Percentiles rank a stretch among this genome's conserved stretches.
These are phyloP conservation scores for Radiomyces spectabilis DNA, from an alignment of 192 early-diverging fungal species.

Conservation along the genomic window DNA sequence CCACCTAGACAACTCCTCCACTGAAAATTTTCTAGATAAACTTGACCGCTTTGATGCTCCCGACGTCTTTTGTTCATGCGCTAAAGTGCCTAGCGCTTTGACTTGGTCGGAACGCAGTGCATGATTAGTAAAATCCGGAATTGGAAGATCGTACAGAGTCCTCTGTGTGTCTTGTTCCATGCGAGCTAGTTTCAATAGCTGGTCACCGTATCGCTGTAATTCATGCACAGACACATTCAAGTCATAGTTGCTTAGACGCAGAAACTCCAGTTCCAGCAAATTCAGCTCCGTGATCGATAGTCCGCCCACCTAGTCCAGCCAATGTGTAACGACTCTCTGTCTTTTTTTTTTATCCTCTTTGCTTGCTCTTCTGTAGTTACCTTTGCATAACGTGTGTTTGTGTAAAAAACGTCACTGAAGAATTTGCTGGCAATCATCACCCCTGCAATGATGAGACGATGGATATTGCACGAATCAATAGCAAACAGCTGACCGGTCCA, in stretches of 20 bases:
- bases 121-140: no score
- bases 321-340: no score
- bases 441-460: constrained; percentile 84
- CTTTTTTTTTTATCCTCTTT: no score
- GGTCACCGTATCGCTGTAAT: constrained; percentile 67
- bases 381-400: constrained; percentile 82
- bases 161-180: no score
- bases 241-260: constrained; percentile 73
- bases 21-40: no score
- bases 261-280: constrained; percentile 80
- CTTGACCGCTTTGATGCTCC: no score
- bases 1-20: no score
- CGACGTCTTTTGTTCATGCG: no score
- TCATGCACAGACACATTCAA: constrained; percentile 68
- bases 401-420: constrained; percentile 87
- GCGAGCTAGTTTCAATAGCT: constrained; percentile 41
- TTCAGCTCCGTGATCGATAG: constrained; percentile 81
- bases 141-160: no score
- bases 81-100: no score
- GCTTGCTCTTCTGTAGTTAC: no score
- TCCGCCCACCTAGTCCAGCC: constrained; percentile 79
- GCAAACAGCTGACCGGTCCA: constrained; percentile 40
- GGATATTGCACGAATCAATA: constrained; percentile 84
- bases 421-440: constrained; percentile 87
- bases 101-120: no score